These are phyloP conservation scores for Aegilops umbellulata DNA, from an alignment of 176 grass and related monocot genomes.

Conservation along the genomic window DNA sequence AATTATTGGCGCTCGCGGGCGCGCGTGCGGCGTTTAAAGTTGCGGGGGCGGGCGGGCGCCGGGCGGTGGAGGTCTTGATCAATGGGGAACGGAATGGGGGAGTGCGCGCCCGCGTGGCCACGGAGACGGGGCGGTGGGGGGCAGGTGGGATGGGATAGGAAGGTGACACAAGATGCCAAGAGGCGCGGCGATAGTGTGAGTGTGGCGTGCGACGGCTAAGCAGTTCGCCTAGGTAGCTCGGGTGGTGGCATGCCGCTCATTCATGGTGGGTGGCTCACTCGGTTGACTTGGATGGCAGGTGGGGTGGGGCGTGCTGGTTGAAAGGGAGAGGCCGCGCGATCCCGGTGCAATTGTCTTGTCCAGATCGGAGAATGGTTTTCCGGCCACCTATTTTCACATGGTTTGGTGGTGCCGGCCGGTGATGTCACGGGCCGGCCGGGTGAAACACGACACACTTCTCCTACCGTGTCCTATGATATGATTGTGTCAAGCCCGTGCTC, in stretches of 20 bases:
- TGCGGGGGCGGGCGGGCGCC: not conserved
- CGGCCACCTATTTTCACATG: not conserved
- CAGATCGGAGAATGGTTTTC: not conserved
- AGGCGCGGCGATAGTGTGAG: not conserved
- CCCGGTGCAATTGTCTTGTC: not conserved
- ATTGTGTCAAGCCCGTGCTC: not conserved
- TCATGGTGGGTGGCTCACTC: slow-evolving; percentile 24
- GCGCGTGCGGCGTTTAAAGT: not conserved
- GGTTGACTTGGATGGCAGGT: slow-evolving; percentile 1
- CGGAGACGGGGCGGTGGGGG: not conserved
- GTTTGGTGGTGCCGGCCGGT: not conserved
- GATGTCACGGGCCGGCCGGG: not conserved
- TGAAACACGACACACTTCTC: not conserved
- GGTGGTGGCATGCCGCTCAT: not conserved
- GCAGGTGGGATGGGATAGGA: slow-evolving; percentile 1
- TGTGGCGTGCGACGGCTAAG: not conserved
- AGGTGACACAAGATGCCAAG: not conserved
- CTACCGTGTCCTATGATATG: not conserved
- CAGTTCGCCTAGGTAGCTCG: not conserved
- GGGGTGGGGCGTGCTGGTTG: not conserved
- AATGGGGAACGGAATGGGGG: not conserved
- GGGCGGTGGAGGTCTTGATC: slow-evolving; percentile 8
- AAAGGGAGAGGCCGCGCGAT: not conserved
- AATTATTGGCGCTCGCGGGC: not conserved
- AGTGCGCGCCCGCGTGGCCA: not conserved